These are phyloP conservation scores for Solanum habrochaites DNA, from an alignment of 257 asterid species.

Conservation along the genomic window DNA sequence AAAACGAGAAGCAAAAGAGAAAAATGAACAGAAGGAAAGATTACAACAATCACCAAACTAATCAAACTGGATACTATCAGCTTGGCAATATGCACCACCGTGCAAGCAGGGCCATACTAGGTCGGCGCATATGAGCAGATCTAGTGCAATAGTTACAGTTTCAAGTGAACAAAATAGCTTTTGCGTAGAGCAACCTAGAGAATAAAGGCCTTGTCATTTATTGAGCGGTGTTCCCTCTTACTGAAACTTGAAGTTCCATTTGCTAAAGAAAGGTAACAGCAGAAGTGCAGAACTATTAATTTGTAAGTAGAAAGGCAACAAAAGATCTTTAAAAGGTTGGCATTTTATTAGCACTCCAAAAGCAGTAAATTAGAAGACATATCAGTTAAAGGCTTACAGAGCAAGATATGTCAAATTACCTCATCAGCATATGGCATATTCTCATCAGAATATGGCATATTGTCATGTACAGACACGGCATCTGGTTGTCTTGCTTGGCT, in stretches of 20 bases:
- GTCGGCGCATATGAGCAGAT: background rate
- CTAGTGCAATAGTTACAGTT: background rate
- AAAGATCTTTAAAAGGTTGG: background rate
- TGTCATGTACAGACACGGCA: constrained; percentile 25
- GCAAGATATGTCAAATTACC: constrained; percentile 25
- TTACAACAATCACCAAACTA: background rate
- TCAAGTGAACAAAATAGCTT: background rate
- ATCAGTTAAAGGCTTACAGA: background rate
- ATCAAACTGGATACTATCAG: background rate
- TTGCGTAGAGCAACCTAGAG: background rate
- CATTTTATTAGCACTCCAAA: background rate
- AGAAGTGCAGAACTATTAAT: background rate
- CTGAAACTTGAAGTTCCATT: background rate
- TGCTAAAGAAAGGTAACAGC: background rate
- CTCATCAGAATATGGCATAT: constrained; percentile 51
- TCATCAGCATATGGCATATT: constrained; percentile 46
- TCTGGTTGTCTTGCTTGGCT: constrained; percentile 41
- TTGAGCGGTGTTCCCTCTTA: background rate
- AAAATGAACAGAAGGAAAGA: background rate
- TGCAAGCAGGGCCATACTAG: background rate
- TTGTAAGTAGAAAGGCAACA: background rate
- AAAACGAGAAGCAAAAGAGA: background rate
- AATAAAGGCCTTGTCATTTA: background rate
- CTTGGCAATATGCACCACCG: background rate
- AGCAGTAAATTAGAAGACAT: background rate